Conservation (phyloP, 345 rosid genomes). For the Cardamine chenopodiifolia region DNA sequence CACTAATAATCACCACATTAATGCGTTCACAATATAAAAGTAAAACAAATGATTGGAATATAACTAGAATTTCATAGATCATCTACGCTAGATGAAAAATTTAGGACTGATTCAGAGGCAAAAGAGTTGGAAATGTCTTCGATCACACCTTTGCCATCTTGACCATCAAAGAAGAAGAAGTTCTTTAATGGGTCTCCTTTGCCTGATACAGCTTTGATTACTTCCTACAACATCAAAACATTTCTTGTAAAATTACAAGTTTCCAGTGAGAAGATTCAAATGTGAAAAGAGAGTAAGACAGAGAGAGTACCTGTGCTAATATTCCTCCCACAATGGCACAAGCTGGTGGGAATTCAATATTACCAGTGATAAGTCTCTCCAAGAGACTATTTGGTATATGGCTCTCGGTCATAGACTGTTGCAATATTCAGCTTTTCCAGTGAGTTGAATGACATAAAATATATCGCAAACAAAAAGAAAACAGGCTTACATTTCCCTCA, state of each 20-base stretch:
- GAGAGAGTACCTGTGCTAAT: constrained; percentile 77
- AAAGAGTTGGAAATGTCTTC: constrained; percentile 66
- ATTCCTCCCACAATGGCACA: constrained; percentile 94
- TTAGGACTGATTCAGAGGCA: constrained; percentile 26
- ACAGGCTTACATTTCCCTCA: constrained; percentile 58
- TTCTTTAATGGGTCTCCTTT: constrained; percentile 91
- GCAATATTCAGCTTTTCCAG: background rate
- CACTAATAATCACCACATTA: constrained; percentile 6
- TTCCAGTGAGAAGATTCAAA: background rate
- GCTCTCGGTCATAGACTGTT: constrained; percentile 66
- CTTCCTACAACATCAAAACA: constrained; percentile 60
- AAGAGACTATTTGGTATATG: constrained; percentile 64
- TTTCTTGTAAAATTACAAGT: constrained; percentile 6
- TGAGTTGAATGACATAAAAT: background rate
- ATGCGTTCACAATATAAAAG: background rate
- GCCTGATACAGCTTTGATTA: constrained; percentile 84
- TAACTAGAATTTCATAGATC: background rate
- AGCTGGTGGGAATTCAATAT: constrained; percentile 75
- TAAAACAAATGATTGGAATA: background rate
- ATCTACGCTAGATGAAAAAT: background rate
- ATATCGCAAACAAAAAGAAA: background rate
- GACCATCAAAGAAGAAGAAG: constrained; percentile 83
- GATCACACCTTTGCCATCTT: constrained; percentile 85
- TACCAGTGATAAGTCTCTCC: constrained; percentile 63
- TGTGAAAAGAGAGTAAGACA: background rate